phyloP scores from a whole-genome alignment of 202 grass and related monocot species.

The Bolboschoenoplectus hybrid region DNA sequence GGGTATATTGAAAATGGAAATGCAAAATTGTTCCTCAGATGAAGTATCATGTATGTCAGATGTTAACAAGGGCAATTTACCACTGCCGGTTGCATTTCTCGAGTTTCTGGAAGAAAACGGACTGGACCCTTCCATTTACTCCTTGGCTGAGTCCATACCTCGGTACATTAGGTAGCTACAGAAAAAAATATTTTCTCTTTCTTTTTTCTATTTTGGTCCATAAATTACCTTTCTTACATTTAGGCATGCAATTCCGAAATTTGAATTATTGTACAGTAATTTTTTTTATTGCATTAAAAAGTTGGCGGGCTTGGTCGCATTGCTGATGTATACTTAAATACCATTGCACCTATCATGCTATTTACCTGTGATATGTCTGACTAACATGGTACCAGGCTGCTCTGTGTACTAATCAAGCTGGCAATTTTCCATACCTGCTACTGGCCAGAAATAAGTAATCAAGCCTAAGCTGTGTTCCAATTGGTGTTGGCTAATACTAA shows the following conservation, averaged over 20 bases:
- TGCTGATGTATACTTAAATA: neutral
- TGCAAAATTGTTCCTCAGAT: conserved; percentile 21
- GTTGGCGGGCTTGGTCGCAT: neutral
- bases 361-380: neutral
- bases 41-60: neutral
- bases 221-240: neutral
- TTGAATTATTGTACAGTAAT: neutral
- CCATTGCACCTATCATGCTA: neutral
- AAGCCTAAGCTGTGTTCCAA: neutral
- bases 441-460: neutral
- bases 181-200: neutral
- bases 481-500: neutral
- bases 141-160: conserved; percentile 63
- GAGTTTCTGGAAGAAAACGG: conserved; percentile 82
- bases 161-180: conserved; percentile 80
- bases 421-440: neutral
- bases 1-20: conserved; percentile 18
- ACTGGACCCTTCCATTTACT: conserved; percentile 72
- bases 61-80: conserved; percentile 37
- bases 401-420: neutral
- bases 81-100: conserved; percentile 63
- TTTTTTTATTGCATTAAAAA: neutral
- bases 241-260: neutral
- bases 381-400: neutral
- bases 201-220: neutral